A percentile compares a stretch with the other conserved stretches of the same genome.
phyloP scores from a whole-genome alignment of 2,329 filamentous ascomycete genomes.

The Neospermospora avenae region DNA sequence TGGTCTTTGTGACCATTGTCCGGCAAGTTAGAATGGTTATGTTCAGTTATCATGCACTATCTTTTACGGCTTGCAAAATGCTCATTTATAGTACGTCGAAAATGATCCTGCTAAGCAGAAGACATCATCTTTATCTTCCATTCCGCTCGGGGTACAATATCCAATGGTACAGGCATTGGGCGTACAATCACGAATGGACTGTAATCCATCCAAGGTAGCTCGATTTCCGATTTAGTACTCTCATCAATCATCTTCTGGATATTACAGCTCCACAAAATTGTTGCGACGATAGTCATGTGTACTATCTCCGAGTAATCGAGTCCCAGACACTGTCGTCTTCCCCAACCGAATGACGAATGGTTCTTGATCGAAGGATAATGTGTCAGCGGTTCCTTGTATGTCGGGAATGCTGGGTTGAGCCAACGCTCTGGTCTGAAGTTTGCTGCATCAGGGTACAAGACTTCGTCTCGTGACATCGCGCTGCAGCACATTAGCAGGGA shows the following conservation, averaged over 20 bases:
- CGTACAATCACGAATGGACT: conserved; percentile 10
- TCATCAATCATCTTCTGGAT: conserved; percentile 12
- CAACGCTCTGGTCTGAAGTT: conserved; percentile 46
- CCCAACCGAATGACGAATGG: conserved; percentile 49
- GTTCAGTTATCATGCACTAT: too few species aligned
- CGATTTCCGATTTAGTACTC: conserved; percentile 1
- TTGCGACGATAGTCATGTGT: conserved; percentile 4
- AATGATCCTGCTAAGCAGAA: background rate
- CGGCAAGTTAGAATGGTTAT: too few species aligned
- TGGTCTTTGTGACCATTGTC: too few species aligned
- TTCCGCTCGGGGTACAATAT: background rate
- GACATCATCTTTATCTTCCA: conserved; percentile 3
- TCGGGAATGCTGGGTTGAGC: conserved; percentile 35
- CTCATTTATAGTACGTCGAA: too few species aligned
- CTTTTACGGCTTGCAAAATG: too few species aligned
- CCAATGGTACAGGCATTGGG: conserved; percentile 3
- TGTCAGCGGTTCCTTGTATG: conserved; percentile 43
- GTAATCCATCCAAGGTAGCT: conserved; percentile 9
- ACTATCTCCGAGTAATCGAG: conserved; percentile 44
- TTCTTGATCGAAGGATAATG: conserved; percentile 57
- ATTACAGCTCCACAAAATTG: conserved; percentile 16
- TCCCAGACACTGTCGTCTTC: conserved; percentile 48
- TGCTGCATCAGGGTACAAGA: conserved; percentile 41
- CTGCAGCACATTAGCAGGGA: background rate
- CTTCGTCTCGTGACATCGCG: conserved; percentile 32